Conservation (phyloP, 139 green algal species). For the Klebsormidium nitens region DNA sequence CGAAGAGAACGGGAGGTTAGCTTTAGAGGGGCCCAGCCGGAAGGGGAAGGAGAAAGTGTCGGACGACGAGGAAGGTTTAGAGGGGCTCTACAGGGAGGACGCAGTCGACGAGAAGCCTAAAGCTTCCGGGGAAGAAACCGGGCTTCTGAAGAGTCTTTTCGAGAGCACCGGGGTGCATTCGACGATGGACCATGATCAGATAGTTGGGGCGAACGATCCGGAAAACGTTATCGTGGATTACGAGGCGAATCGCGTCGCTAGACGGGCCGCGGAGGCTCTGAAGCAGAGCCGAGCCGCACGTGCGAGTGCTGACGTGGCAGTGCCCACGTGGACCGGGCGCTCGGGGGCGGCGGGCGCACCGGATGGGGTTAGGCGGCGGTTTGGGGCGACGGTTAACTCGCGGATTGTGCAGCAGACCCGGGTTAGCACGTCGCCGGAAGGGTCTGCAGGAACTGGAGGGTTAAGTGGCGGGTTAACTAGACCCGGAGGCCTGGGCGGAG, state of each 20-base stretch:
- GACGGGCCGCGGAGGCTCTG: slow-evolving; percentile 66
- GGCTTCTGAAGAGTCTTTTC: slow-evolving; percentile 79
- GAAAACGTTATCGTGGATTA: slow-evolving; percentile 47
- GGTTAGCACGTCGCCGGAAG: neutral
- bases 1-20: neutral
- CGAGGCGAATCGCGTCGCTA: slow-evolving; percentile 56
- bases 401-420: neutral
- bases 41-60: neutral
- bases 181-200: slow-evolving; percentile 75
- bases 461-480: neutral
- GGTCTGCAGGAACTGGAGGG: neutral
- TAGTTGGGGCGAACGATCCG: slow-evolving; percentile 68
- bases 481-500: neutral
- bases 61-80: slow-evolving; percentile 7
- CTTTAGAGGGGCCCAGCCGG: neutral
- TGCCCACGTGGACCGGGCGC: slow-evolving; percentile 83
- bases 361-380: neutral
- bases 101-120: neutral
- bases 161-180: slow-evolving; percentile 55
- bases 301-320: slow-evolving; percentile 48
- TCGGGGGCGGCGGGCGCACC: slow-evolving; percentile 58
- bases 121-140: slow-evolving; percentile 47
- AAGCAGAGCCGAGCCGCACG: slow-evolving; percentile 39
- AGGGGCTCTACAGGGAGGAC: too few relatives aligned
- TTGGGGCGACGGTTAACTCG: slow-evolving; percentile 9